Base-by-base conservation (phyloP, 2,329 filamentous ascomycete species). In the Claviceps africana region DNA sequence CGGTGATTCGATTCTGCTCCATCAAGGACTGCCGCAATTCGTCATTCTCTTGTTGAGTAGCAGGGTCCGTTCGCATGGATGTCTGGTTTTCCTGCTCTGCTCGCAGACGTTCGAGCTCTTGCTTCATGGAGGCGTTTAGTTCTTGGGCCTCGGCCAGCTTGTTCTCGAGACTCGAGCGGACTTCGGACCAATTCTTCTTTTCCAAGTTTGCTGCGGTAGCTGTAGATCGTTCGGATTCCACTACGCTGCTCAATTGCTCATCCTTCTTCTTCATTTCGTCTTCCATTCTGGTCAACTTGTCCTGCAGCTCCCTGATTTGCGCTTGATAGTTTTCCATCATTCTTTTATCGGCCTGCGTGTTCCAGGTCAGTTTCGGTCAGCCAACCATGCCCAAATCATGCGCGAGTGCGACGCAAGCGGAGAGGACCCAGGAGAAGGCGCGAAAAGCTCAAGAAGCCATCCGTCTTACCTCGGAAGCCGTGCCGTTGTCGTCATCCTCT, bases 1-100 rank as follows among this genome's bases (percentile, higher is more conserved):
- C 85, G 0, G 89, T 95, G 2, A 93, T 78, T 53, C 85, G 78
- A 58, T 88, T 83, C 65, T 97, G 91, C 56, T 90, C 77, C 50
- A 74, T 71, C 22, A 91, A 69, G 31, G 84, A 77, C 37, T 68
- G 66, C 56, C 85, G 80, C 22, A 90, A 69, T 44, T 80, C 78
- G 53, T 83, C 76, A 60, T 96, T 86, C 61, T 88, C 83, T 46
- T 72, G 73, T 61, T 81, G 76, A 54, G 84, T 70, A 47, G 85
- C 81, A 2, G 70, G 61, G 59, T 82, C 74, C 39, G 64, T 70
- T 4, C 59, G 62, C 31, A 58, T 65, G 21, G 59, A 60, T 21
- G 56, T 57, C 28, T 57, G 50, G 22, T 53, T 49, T 28, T 48
- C 40, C 37, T 53, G 51, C 42, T 88, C 82, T 47, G 75, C 75